Evolutionary conservation across 129 eudicot species (phyloP).

Genomic region (Heracleum sosnowskyi): DNA sequence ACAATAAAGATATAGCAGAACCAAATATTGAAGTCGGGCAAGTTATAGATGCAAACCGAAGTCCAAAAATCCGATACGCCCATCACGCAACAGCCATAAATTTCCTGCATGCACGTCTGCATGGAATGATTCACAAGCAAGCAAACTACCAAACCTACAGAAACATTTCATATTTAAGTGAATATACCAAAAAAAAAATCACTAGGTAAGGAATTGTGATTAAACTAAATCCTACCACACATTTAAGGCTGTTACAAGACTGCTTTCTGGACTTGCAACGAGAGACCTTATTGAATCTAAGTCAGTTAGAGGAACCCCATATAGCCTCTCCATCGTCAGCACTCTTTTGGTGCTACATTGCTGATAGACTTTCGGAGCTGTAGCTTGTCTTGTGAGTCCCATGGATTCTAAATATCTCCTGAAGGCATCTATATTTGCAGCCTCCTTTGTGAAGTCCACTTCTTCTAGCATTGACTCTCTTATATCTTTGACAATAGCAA

Average conservation of each 20-base stretch:
- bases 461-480: slow-evolving; percentile 97
- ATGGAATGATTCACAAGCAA: slow-evolving; percentile 84
- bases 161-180: slow-evolving; percentile 7
- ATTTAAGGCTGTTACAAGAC: slow-evolving; percentile 94
- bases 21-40: background rate
- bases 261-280: slow-evolving; percentile 81
- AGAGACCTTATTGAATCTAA: slow-evolving; percentile 86
- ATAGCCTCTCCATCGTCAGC: slow-evolving; percentile 95
- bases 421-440: slow-evolving; percentile 75
- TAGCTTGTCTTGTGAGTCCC: slow-evolving; percentile 94
- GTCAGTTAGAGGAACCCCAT: slow-evolving; percentile 96
- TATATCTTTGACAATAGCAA: slow-evolving; percentile 90
- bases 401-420: slow-evolving; percentile 71
- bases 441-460: slow-evolving; percentile 96
- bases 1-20: background rate
- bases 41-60: slow-evolving; percentile 47
- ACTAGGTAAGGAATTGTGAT: slow-evolving; percentile 5
- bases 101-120: slow-evolving; percentile 99
- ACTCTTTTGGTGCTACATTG: slow-evolving; percentile 63
- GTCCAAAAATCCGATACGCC: slow-evolving; percentile 95
- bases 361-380: slow-evolving; percentile 89
- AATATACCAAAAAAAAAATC: background rate
- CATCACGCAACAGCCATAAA: slow-evolving; percentile 92
- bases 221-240: slow-evolving; percentile 61
- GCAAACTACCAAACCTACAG: slow-evolving; percentile 97